Base-by-base conservation (phyloP, 352 stramenopile genomes). In the Achlya hypogyna region DNA sequence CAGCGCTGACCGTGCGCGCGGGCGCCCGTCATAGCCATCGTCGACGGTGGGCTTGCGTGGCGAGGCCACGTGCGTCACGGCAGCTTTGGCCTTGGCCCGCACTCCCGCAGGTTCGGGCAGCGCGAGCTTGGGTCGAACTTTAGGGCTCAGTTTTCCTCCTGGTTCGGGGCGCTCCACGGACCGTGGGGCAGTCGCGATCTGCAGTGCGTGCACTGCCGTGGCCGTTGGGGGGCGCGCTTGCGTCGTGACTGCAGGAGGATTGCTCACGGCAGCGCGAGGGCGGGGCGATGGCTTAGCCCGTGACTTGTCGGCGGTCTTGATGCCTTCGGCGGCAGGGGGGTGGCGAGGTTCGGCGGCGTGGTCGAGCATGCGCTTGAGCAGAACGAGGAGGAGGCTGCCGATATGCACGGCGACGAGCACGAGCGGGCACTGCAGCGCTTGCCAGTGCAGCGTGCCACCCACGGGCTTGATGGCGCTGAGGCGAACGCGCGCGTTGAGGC, bases 291-390 rank as follows among this genome's bases (percentile, higher is more conserved):
- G n/a, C n/a, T n/a, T n/a, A n/a, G n/a, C n/a, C n/a, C n/a, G n/a
- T n/a, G n/a, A n/a, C n/a, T n/a, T n/a, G n/a, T n/a, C n/a, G n/a
- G n/a, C n/a, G n/a, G n/a, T n/a, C n/a, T n/a, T n/a, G n/a, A n/a
- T n/a, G n/a, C n/a, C n/a, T n/a, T n/a, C n/a, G n/a, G n/a, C n/a
- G n/a, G 38, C 38, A 45, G 38, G 38, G n/a, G 6, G 1, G 38
- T 45, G 12, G 6, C 38, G 14, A 10, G 32, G 25, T n/a, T 34
- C 22, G 10, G 20, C 54, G 22, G 54, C 78, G 59, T 91, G 84
- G 40, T 93, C 81, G n/a, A 93, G 67, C 38, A 93, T 87, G 43
- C 87, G 68, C 63, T 93, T 91, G 42, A 93, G 77, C 35, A 70
- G 65, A 4, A 93, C 76, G 16, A 93, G 73, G 14, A 81, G 42